A percentile compares a stretch with the other conserved stretches of the same genome.
Evolutionary conservation across 257 asterid genomes (phyloP).

Genomic region (Jacaranda copaia): DNA sequence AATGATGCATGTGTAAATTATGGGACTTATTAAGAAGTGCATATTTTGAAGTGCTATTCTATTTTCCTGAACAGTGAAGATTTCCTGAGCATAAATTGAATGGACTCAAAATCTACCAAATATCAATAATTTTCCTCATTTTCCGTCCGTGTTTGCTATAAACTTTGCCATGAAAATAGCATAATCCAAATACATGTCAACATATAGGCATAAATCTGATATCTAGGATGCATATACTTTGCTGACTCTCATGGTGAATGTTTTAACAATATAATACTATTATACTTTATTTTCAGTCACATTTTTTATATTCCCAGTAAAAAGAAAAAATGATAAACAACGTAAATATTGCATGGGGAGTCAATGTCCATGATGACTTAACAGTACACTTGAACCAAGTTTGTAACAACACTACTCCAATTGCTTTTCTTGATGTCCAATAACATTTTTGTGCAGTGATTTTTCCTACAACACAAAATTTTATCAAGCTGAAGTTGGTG

Average conservation of each 20-base stretch:
- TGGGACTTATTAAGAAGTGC: neutral
- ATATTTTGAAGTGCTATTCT: neutral
- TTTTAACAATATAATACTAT: too few species aligned
- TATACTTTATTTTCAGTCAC: too few species aligned
- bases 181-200: neutral
- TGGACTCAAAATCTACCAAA: neutral
- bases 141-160: neutral
- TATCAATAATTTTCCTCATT: neutral
- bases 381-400: too few species aligned
- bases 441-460: too few species aligned
- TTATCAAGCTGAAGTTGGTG: too few species aligned
- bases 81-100: neutral
- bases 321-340: too few species aligned
- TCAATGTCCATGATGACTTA: too few species aligned
- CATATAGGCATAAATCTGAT: neutral
- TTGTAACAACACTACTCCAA: too few species aligned
- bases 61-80: neutral
- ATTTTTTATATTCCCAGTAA: too few species aligned
- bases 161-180: neutral
- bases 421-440: too few species aligned
- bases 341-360: too few species aligned
- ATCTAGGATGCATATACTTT: neutral
- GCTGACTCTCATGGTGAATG: neutral
- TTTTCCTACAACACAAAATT: too few species aligned
- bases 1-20: conserved; percentile 14